These are phyloP conservation scores for Tulasnella sp. DNA, from an alignment of 768 basidiomycete genomes.

Conservation along the genomic window DNA sequence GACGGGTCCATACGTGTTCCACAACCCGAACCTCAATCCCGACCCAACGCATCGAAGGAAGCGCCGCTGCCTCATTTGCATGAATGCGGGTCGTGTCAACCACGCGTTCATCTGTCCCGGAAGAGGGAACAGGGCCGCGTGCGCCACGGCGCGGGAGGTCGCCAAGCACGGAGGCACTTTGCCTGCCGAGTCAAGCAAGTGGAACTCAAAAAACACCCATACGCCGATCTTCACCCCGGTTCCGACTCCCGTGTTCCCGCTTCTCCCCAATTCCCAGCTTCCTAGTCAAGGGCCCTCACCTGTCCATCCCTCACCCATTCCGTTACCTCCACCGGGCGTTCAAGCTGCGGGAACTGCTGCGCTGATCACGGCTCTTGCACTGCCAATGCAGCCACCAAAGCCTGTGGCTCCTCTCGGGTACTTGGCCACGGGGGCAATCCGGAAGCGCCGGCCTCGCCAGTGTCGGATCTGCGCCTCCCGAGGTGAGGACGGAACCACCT, in stretches of 20 bases:
- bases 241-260: neutral
- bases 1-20: neutral
- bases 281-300: neutral
- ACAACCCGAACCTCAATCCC: conserved; percentile 1
- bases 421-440: neutral
- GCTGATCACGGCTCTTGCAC: neutral
- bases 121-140: conserved; percentile 30
- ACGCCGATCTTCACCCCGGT: conserved; percentile 22
- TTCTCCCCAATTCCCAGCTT: neutral
- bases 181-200: conserved; percentile 20
- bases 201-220: conserved; percentile 26
- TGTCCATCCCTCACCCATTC: neutral
- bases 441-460: conserved; percentile 20
- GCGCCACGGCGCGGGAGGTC: conserved; percentile 23
- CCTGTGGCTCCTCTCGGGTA: conserved; percentile 17
- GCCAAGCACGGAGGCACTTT: conserved; percentile 18
- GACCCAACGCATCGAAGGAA: conserved; percentile 2
- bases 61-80: conserved; percentile 25
- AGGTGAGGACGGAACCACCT: conserved; percentile 25
- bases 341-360: neutral
- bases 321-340: neutral
- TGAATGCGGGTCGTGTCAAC: conserved; percentile 21
- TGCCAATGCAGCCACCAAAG: conserved; percentile 9
- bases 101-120: conserved; percentile 32
- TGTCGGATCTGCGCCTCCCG: conserved; percentile 26